Conservation (phyloP, 352 stramenopile genomes). For the Salisapilia sapeloensis region DNA sequence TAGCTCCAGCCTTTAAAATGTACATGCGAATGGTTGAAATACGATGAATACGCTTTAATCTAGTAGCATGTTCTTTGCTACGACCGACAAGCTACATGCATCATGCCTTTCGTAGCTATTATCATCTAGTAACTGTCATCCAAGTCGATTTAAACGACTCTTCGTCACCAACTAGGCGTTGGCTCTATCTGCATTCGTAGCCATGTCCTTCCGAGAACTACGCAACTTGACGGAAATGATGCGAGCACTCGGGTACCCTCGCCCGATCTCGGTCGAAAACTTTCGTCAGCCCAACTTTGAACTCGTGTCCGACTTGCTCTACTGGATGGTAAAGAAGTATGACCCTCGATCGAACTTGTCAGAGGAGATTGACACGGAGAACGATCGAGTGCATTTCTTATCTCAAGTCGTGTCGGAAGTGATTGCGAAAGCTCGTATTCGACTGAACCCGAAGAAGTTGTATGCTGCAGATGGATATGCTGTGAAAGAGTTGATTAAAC, state of each 20-base stretch:
- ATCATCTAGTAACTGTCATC: no score
- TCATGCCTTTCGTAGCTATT: no score
- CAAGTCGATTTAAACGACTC: no score
- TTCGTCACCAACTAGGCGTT: no score
- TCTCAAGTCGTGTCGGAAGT: constrained; percentile 72
- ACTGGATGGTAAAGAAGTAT: constrained; percentile 94
- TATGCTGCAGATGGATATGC: constrained; percentile 90
- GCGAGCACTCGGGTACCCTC: constrained; percentile 86
- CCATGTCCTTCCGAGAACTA: constrained; percentile 77
- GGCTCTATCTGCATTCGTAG: no score
- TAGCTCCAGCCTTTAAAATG: no score
- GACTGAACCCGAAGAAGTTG: constrained; percentile 90
- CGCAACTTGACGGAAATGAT: constrained; percentile 93
- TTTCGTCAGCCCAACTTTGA: constrained; percentile 95
- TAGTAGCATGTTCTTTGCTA: no score
- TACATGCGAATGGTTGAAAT: no score
- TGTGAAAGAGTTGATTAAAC: constrained; percentile 90
- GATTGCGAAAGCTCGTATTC: constrained; percentile 81
- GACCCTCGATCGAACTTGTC: constrained; percentile 71
- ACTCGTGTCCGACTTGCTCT: constrained; percentile 89
- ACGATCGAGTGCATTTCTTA: constrained; percentile 90
- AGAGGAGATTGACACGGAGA: constrained; percentile 90
- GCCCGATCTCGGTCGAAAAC: constrained; percentile 84
- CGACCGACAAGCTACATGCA: no score
- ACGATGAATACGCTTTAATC: no score